Conservation (phyloP, 1,284 basidiomycete genomes). For the Rhodotorula sp. region DNA sequence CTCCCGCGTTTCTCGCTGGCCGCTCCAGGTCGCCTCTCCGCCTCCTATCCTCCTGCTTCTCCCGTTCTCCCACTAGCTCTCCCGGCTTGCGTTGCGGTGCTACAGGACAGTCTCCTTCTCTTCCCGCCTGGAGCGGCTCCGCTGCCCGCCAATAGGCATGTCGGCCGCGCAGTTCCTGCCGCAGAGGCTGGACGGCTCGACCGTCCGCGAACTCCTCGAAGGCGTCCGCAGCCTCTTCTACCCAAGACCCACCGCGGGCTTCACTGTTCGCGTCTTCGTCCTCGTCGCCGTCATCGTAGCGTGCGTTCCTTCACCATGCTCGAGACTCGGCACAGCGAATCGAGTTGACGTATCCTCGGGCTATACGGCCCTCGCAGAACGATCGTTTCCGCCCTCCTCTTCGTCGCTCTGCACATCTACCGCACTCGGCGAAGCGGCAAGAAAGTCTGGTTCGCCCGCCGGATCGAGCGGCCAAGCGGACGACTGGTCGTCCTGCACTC, state of each 20-base stretch:
- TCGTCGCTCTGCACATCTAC: neutral
- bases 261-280: neutral
- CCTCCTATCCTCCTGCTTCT: no score
- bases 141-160: no score
- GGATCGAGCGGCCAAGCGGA: slow-evolving; percentile 4
- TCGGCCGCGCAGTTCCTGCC: neutral
- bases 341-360: neutral
- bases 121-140: no score
- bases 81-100: no score
- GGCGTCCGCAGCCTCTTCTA: neutral
- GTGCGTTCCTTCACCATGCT: neutral
- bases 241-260: neutral
- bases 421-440: neutral
- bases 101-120: no score
- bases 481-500: slow-evolving; percentile 10
- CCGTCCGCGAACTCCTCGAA: neutral
- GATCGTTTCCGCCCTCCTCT: neutral
- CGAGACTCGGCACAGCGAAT: no score
- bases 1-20: no score
- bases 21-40: no score
- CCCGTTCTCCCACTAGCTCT: no score
- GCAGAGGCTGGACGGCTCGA: neutral
- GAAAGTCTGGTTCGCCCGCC: neutral
- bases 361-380: neutral
- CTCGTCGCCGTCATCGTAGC: neutral